Base-by-base conservation (phyloP, 306 rosid genomes). In the Lagenaria siceraria region DNA sequence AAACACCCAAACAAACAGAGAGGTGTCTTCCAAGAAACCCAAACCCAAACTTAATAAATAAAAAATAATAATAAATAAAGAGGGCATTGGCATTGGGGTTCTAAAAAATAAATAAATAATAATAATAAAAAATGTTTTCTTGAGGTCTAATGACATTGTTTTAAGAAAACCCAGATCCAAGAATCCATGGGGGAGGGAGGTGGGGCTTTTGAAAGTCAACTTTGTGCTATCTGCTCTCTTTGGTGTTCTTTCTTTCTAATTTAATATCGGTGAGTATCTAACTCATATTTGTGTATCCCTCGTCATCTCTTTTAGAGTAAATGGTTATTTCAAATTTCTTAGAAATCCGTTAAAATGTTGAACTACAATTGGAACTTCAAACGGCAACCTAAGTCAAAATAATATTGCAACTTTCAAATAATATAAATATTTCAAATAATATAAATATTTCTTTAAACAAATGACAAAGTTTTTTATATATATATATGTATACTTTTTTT, bases 111-210 rank as follows among this genome's bases (percentile, higher is more conserved):
- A 25, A 25, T 3, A 10, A 4, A 12, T 4, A 3, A 48, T 6
- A 10, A n/a, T 4, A 2, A 4, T 5, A 18, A 38, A 64, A 35
- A 40, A 66, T 35, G 24, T 42, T 22, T 19, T 65, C 33, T 62
- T 2, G 17, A 60, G 66, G 66, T 60, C 66, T 14, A 6, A 6
- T 5, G 66, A 29, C 22, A 31, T 31, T 33, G 24, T 17, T 51
- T 43, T 69, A 52, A 73, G 46, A n/a, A 35, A 56, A 21, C 68
- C 68, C 31, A 75, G 78, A 75, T 75, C 78, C 78, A 75, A 75
- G 78, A 75, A 75, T 33, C 64, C 64, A 35, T 35, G 53, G 54
- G 48, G 62, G 27, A 74, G 29, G 29, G 2, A 2, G 17, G 52
- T 46, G 52, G 52, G 51, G 18, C 0, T 7, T 4, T 24, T 29